phyloP scores from a whole-genome alignment of 177 flowering plant genomes.

The Vitis hybrid region DNA sequence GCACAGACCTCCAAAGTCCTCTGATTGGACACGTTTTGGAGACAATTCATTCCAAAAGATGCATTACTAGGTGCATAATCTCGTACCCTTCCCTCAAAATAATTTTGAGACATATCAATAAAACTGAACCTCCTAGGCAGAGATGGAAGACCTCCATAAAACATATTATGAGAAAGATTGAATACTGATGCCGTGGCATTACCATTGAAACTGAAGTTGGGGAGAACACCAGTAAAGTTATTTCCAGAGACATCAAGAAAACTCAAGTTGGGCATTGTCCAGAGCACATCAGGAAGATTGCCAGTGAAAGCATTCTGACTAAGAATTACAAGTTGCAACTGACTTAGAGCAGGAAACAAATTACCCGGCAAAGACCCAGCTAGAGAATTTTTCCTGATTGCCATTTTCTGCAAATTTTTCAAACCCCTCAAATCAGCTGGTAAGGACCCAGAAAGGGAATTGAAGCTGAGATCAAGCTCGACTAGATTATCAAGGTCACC shows the following conservation, averaged over 20 bases:
- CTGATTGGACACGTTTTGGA: slow-evolving; percentile 58
- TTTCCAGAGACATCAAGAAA: slow-evolving; percentile 42
- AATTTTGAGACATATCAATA: slow-evolving; percentile 39
- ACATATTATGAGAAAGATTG: slow-evolving; percentile 34
- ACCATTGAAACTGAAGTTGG: slow-evolving; percentile 18
- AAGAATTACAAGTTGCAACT: slow-evolving; percentile 32
- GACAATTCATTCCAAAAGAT: slow-evolving; percentile 64
- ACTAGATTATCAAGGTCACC: slow-evolving; percentile 45
- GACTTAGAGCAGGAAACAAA: slow-evolving; percentile 25
- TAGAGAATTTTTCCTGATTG: slow-evolving; percentile 29
- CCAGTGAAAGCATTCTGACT: slow-evolving; percentile 35
- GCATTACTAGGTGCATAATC: slow-evolving; percentile 30
- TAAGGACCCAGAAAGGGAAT: slow-evolving; percentile 36
- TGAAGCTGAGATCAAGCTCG: slow-evolving; percentile 54
- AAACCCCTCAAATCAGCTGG: slow-evolving; percentile 35
- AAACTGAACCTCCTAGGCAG: slow-evolving; percentile 23
- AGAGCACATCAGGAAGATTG: slow-evolving; percentile 27
- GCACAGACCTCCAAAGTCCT: slow-evolving; percentile 51
- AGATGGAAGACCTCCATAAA: slow-evolving; percentile 36
- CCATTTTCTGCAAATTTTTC: slow-evolving; percentile 36
- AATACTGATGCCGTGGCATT: slow-evolving; percentile 26
- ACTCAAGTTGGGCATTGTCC: slow-evolving; percentile 32
- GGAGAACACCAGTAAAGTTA: slow-evolving; percentile 41
- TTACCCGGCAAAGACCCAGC: slow-evolving; percentile 31
- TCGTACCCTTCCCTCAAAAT: slow-evolving; percentile 45